These are phyloP conservation scores for Arthroderma sp. DNA, from an alignment of 2,329 filamentous ascomycete genomes.

Conservation along the genomic window DNA sequence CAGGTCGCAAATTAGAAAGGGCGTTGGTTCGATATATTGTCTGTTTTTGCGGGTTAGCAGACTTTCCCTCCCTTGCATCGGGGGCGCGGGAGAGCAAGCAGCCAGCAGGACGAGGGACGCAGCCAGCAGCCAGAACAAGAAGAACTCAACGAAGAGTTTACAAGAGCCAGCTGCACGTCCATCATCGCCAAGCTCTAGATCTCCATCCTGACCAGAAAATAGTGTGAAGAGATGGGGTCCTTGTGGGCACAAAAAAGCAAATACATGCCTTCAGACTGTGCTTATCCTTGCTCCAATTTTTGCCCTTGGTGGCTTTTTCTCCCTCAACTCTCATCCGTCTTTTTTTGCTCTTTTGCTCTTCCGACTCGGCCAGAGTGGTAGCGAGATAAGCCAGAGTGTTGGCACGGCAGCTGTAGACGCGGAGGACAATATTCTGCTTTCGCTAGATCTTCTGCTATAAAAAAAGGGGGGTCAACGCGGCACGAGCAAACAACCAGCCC, in stretches of 20 bases:
- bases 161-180: background rate
- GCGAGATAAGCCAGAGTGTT: background rate
- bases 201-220: background rate
- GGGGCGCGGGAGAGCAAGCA: background rate
- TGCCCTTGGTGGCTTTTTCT: background rate
- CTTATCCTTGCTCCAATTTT: slow-evolving; percentile 1
- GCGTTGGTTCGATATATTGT: background rate
- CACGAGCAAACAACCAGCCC: background rate
- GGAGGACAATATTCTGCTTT: background rate
- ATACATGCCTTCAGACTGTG: background rate
- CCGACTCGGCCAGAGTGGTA: background rate
- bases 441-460: background rate
- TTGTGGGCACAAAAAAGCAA: background rate
- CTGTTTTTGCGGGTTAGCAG: background rate
- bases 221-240: background rate
- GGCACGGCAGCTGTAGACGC: background rate
- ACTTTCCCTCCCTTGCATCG: background rate
- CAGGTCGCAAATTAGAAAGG: background rate
- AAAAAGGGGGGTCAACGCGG: background rate
- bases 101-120: background rate
- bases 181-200: background rate
- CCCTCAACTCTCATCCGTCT: no score
- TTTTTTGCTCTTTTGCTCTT: background rate
- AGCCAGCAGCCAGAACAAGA: background rate
- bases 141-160: background rate